A percentile compares a stretch with the other conserved stretches of the same genome.
These are phyloP conservation scores for Taxillus chinensis DNA, from an alignment of 164 flowering plant species.

Conservation along the genomic window DNA sequence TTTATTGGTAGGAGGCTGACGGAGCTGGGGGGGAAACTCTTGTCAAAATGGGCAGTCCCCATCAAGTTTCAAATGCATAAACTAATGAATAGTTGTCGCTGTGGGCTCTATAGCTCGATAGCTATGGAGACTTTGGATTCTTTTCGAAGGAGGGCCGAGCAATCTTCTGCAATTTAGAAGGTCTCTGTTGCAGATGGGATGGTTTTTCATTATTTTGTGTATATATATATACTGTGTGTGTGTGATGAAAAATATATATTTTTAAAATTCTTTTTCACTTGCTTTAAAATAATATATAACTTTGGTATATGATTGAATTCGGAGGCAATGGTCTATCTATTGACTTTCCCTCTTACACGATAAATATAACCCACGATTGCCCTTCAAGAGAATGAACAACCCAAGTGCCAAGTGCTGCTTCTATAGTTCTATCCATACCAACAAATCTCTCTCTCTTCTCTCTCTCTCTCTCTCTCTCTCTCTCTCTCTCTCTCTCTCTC, in stretches of 20 bases:
- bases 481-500: background rate
- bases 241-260: background rate
- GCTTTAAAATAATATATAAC: background rate
- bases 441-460: background rate
- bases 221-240: constrained; percentile 13
- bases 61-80: background rate
- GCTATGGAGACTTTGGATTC: constrained; percentile 10
- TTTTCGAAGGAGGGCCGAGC: background rate
- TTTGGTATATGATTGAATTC: constrained; percentile 11
- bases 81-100: background rate
- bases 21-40: background rate
- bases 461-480: constrained; percentile 1
- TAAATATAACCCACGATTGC: constrained; percentile 8
- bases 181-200: constrained; percentile 4
- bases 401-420: background rate
- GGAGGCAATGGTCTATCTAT: constrained; percentile 11
- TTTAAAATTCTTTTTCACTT: background rate
- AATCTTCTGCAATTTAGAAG: background rate
- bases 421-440: background rate
- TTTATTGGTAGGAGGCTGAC: background rate
- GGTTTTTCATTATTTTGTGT: background rate
- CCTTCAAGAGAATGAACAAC: background rate
- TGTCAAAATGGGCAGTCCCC: background rate
- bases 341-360: constrained; percentile 8
- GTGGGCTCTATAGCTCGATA: background rate